These are phyloP conservation scores for Stemphylium vesicarium DNA, from an alignment of 2,329 filamentous ascomycete genomes.

Conservation along the genomic window DNA sequence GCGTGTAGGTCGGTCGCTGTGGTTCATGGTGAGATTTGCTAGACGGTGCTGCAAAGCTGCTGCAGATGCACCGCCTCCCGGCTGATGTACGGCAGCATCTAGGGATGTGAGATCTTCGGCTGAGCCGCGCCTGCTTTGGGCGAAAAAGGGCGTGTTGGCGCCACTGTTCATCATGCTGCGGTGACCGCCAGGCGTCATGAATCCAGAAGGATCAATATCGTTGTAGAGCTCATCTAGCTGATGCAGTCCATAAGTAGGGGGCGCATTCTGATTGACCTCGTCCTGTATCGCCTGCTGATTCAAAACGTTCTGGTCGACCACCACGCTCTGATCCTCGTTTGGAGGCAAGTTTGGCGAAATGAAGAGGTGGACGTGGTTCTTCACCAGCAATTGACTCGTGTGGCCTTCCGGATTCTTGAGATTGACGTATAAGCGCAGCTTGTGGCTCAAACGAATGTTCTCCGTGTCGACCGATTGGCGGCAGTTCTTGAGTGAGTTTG, in stretches of 20 bases:
- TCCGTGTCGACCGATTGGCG: conserved; percentile 88
- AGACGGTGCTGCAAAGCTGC: conserved; percentile 74
- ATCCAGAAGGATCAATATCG: conserved; percentile 80
- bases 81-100: conserved; percentile 41
- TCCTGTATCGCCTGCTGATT: conserved; percentile 56
- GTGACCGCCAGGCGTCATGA: conserved; percentile 73
- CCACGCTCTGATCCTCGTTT: conserved; percentile 82
- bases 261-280: conserved; percentile 70
- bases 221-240: conserved; percentile 89
- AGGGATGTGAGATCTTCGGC: conserved; percentile 77
- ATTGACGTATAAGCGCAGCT: conserved; percentile 88
- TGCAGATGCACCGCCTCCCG: conserved; percentile 58
- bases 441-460: conserved; percentile 91
- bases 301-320: conserved; percentile 49
- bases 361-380: conserved; percentile 88
- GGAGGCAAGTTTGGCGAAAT: conserved; percentile 93
- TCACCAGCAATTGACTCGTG: conserved; percentile 89
- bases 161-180: conserved; percentile 62
- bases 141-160: conserved; percentile 78
- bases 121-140: conserved; percentile 74
- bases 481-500: conserved; percentile 81
- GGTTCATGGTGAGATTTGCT: conserved; percentile 55
- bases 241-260: conserved; percentile 92
- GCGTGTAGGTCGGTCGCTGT: conserved; percentile 42
- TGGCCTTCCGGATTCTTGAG: conserved; percentile 95